Evolutionary conservation across 495 filamentous ascomycete species (phyloP), one percentile per base, ranked within the genome.

Genomic region (Lasiosphaeria miniovina): DNA sequence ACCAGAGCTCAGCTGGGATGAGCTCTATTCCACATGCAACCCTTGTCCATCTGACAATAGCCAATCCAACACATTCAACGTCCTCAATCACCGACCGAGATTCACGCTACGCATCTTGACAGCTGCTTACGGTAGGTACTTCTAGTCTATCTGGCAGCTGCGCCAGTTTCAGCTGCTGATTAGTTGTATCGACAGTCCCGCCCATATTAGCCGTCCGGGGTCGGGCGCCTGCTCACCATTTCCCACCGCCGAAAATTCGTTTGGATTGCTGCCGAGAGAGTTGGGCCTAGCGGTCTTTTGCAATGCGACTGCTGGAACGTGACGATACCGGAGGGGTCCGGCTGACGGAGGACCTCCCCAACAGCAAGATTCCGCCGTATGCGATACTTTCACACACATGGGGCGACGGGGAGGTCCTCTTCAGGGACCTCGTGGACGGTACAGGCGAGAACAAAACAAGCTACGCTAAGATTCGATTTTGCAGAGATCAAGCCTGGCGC

Each of bases 161-260:
- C 53, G 40, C 31, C 36, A 45, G 53, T 55, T 55, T 55, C 53
- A 55, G 53, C 53, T 55, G 33, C 36, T 55, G n/a, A 55, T 55
- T 45, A 3, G 35, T 43, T 45, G 14, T 32, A 35, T 34, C 53
- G n/a, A 31, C 6, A 15, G n/a, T n/a, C 17, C 46, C 46, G 14
- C 14, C 6, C 5, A 49, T 6, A n/a, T 15, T 31, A 55, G 53
- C 53, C 53, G 53, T 55, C 53, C 53, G n/a, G n/a, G 36, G 36
- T 36, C 52, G 36, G 36, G 17, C 53, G 45, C 40, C 53, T 33
- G 35, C 36, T 15, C 36, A 4, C 53, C 36, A 43, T 43, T 55
- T 24, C 53, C 53, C 53, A n/a, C 53, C 38, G 36, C 24, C 53
- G 35, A 55, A 43, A 38, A 57, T 34, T 55, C 53, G n/a, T 55